phyloP scores from a whole-genome alignment of 108 stramenopile genomes.

The Mayamaea pseudoterrestris region DNA sequence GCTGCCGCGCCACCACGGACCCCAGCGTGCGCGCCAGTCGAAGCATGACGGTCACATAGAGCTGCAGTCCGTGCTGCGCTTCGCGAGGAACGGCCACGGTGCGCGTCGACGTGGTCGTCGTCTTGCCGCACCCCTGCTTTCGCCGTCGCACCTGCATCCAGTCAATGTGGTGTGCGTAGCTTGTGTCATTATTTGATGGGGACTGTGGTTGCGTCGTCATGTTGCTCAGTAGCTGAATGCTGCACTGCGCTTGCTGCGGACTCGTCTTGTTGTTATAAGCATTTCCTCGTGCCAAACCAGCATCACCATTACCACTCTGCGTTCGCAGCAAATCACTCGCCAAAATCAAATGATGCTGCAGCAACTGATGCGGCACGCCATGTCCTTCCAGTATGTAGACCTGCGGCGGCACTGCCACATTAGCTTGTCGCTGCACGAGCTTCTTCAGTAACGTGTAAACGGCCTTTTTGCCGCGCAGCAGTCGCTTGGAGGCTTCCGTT shows the following conservation, averaged over 20 bases:
- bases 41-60: constrained; percentile 34
- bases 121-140: background rate
- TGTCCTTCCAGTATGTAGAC: constrained; percentile 26
- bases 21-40: background rate
- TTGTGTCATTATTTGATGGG: background rate
- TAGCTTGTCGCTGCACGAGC: constrained; percentile 1
- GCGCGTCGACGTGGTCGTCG: background rate
- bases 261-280: constrained; percentile 16
- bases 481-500: constrained; percentile 99
- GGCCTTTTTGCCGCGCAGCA: constrained; percentile 80
- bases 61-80: constrained; percentile 9
- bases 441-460: constrained; percentile 4
- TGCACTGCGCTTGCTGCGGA: too few species aligned
- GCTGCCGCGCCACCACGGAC: too few species aligned
- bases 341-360: constrained; percentile 33
- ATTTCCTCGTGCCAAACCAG: too few species aligned
- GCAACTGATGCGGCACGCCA: constrained; percentile 25
- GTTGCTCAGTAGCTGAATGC: constrained; percentile 14
- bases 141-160: constrained; percentile 5
- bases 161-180: background rate
- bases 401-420: background rate
- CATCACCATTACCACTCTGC: too few species aligned
- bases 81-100: background rate
- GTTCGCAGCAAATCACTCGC: constrained; percentile 22
- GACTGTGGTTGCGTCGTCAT: background rate